Percentiles rank a stretch among this genome's conserved stretches.
Evolutionary conservation across 2,329 filamentous ascomycete species (phyloP).

Genomic region (Pyrenochaeta sp.): DNA sequence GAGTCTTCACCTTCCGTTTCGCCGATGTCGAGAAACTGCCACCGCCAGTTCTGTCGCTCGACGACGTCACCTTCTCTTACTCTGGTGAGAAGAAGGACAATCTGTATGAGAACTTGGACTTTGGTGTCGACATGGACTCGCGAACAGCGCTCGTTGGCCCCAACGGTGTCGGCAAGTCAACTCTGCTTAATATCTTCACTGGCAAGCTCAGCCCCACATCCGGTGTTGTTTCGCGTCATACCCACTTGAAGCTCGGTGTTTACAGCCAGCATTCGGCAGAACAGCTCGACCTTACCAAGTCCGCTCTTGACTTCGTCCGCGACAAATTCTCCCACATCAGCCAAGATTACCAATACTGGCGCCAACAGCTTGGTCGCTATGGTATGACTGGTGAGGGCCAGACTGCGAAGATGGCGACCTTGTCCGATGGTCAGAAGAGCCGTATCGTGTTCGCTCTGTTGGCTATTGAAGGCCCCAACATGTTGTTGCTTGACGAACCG

Average conservation of each 20-base stretch:
- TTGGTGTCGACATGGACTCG: conserved; percentile 99
- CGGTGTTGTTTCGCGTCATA: conserved; percentile 88
- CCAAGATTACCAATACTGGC: conserved; percentile 99
- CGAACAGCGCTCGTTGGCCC: conserved; percentile 95
- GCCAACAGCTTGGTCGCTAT: conserved; percentile 94
- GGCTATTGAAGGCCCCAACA: conserved; percentile 95
- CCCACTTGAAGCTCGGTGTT: conserved; percentile 96
- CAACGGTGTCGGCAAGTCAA: conserved; percentile 99
- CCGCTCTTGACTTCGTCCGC: conserved; percentile 93
- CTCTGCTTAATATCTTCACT: conserved; percentile 94
- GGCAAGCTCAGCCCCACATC: conserved; percentile 87
- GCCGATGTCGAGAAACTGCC: conserved; percentile 99
- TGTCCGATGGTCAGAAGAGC: conserved; percentile 97
- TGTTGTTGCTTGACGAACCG: conserved; percentile 96
- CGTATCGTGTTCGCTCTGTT: conserved; percentile 97
- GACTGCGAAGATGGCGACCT: conserved; percentile 95
- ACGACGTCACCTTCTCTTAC: conserved; percentile 98
- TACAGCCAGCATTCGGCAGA: conserved; percentile 99
- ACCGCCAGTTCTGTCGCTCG: conserved; percentile 93
- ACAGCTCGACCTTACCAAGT: conserved; percentile 98
- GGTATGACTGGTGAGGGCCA: conserved; percentile 92
- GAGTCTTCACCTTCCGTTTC: conserved; percentile 96
- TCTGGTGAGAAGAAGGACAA: conserved; percentile 89
- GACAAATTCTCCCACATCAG: conserved; percentile 90
- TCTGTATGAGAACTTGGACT: conserved; percentile 94